These are phyloP conservation scores for Kwoniella bestiolae DNA, from an alignment of 768 basidiomycete species.

Conservation along the genomic window DNA sequence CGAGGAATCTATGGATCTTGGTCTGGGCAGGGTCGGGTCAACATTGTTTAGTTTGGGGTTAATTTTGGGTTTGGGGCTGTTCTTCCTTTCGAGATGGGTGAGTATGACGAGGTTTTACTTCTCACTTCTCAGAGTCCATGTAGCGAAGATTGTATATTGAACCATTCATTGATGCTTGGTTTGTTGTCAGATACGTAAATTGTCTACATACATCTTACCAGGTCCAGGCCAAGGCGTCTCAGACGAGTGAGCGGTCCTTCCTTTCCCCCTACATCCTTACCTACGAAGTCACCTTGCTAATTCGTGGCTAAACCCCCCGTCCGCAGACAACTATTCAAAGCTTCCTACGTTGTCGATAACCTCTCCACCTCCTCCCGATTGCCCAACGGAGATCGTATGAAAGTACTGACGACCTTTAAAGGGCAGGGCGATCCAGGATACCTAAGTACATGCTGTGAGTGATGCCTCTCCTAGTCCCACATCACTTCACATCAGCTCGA, in stretches of 20 bases:
- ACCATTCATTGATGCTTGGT: neutral
- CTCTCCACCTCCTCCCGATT: slow-evolving; percentile 65
- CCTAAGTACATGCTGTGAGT: slow-evolving; percentile 48
- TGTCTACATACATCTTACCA: slow-evolving; percentile 15
- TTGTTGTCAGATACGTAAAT: slow-evolving; percentile 9
- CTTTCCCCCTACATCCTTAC: neutral
- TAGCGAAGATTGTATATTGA: neutral
- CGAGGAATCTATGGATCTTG: slow-evolving; percentile 66
- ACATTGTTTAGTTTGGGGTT: slow-evolving; percentile 24
- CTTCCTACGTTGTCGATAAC: slow-evolving; percentile 70
- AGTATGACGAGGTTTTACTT: neutral
- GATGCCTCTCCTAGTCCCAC: neutral
- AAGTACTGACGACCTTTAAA: slow-evolving; percentile 68
- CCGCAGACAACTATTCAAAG: slow-evolving; percentile 61
- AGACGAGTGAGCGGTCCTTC: slow-evolving; percentile 61
- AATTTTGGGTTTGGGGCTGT: slow-evolving; percentile 37
- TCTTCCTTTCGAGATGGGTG: slow-evolving; percentile 28
- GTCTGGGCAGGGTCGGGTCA: slow-evolving; percentile 20
- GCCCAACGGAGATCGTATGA: slow-evolving; percentile 47
- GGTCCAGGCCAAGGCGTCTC: slow-evolving; percentile 41
- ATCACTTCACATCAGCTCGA: too few relatives aligned
- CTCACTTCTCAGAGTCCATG: neutral
- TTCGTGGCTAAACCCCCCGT: too few relatives aligned
- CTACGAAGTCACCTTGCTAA: neutral
- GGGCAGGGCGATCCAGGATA: slow-evolving; percentile 72